A percentile compares a stretch with the other conserved stretches of the same genome.
Evolutionary conservation across 2,329 filamentous ascomycete genomes (phyloP).

Genomic region (Fusarium sp.): DNA sequence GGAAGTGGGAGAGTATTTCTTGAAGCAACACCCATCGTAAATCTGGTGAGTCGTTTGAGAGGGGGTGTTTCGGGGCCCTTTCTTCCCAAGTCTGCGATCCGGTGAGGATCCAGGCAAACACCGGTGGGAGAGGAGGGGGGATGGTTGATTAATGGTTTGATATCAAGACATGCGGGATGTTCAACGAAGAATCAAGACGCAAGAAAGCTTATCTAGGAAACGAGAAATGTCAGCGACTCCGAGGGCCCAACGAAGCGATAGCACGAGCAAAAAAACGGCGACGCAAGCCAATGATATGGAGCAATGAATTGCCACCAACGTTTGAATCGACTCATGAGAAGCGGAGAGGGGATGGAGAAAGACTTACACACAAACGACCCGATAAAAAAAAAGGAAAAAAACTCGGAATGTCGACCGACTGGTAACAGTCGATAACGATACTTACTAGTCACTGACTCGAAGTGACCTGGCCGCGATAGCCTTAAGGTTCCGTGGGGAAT

Average conservation of each 20-base stretch:
- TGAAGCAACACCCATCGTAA: conserved; percentile 70
- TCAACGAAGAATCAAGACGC: conserved; percentile 36
- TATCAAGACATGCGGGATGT: conserved; percentile 52
- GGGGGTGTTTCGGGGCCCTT: conserved; percentile 40
- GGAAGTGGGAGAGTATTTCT: conserved; percentile 78
- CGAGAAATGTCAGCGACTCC: conserved; percentile 40
- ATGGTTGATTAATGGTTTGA: conserved; percentile 40
- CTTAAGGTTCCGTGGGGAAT: conserved; percentile 32
- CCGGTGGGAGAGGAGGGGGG: conserved; percentile 39
- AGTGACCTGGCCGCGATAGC: conserved; percentile 34
- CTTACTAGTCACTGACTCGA: conserved; percentile 32
- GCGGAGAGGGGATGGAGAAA: conserved; percentile 13
- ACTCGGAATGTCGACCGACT: conserved; percentile 23
- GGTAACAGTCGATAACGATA: conserved; percentile 22
- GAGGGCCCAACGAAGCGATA: conserved; percentile 19
- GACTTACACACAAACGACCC: conserved; percentile 46
- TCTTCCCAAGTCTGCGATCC: conserved; percentile 44
- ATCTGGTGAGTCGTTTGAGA: conserved; percentile 45
- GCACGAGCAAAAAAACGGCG: conserved; percentile 24
- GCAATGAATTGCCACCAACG: conserved; percentile 54
- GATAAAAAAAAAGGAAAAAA: conserved; percentile 29
- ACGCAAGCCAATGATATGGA: conserved; percentile 42
- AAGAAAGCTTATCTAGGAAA: conserved; percentile 41
- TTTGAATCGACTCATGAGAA: conserved; percentile 36
- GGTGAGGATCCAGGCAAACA: conserved; percentile 36